phyloP scores from a whole-genome alignment of 2,329 filamentous ascomycete genomes.

The Cordyceps javanica region DNA sequence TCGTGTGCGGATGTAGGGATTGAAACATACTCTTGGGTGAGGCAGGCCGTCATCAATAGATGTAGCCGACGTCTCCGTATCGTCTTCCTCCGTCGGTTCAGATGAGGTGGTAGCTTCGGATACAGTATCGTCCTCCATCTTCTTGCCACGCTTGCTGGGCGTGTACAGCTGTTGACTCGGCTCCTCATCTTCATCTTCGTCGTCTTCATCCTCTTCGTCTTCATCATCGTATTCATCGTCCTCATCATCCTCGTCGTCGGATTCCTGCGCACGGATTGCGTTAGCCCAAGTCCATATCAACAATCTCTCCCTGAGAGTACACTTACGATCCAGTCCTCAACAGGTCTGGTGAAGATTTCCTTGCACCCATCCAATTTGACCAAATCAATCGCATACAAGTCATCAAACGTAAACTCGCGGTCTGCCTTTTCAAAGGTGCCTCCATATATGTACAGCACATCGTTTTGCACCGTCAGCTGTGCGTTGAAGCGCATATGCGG shows the following conservation, averaged over 20 bases:
- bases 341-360: slow-evolving; percentile 79
- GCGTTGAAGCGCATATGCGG: slow-evolving; percentile 90
- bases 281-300: slow-evolving; percentile 31
- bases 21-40: slow-evolving; percentile 51
- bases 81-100: slow-evolving; percentile 34
- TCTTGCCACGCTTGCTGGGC: slow-evolving; percentile 52
- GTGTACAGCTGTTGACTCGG: slow-evolving; percentile 39
- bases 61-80: slow-evolving; percentile 41
- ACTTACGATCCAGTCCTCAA: slow-evolving; percentile 73
- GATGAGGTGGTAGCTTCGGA: slow-evolving; percentile 25
- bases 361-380: slow-evolving; percentile 91
- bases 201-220: slow-evolving; percentile 43
- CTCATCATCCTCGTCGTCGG: slow-evolving; percentile 53
- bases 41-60: slow-evolving; percentile 69
- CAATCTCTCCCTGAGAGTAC: slow-evolving; percentile 15
- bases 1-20: too few species aligned
- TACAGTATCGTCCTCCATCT: slow-evolving; percentile 38
- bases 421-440: slow-evolving; percentile 95
- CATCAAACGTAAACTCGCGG: slow-evolving; percentile 90
- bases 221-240: slow-evolving; percentile 51
- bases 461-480: slow-evolving; percentile 83
- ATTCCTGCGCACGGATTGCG: slow-evolving; percentile 38
- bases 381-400: slow-evolving; percentile 89
- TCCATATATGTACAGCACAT: slow-evolving; percentile 88
- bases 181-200: slow-evolving; percentile 42